Evolutionary conservation across 129 eudicot species (phyloP), one percentile per base, ranked within the genome.

Genomic region (Lactuca sativa): DNA sequence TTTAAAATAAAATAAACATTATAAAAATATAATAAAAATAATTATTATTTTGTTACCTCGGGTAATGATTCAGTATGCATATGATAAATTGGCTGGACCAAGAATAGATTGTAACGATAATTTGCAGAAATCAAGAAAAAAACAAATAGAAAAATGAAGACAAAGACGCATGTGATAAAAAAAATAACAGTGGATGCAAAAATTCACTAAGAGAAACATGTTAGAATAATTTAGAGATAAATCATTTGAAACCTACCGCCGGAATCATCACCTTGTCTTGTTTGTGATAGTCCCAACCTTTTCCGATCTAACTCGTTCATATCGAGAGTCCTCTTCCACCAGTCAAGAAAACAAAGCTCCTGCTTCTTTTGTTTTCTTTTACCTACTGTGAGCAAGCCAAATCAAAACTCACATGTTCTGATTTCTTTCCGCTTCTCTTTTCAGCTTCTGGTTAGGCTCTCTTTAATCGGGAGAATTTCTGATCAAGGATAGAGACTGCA

Each of bases 51-150:
- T 40, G 9, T 40, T 85, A 92, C 98, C 96, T 92, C 96, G 0
- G 95, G 66, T 41, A 81, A 83, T 66, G 92, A 81, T 69, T 81
- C 90, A 14, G 88, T 67, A 74, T 89, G 79, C 63, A 92, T 89
- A 77, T 92, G 98, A 25, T 72, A 90, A 77, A 82, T 93, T 90
- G 51, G 93, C 91, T 93, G 92, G 79, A 72, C 9, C 31, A 69
- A 77, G 10, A 17, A 31, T 12, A 36, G 38, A 59, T 59, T 13
- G 9, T 67, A 36, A 59, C 60, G 30, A 66, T 57, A 36, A 67
- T 69, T 18, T 15, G 14, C 11, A 7, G 12, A 6, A 48, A 54
- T 17, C 7, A 49, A 75, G 43, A 36, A 51, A 49, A 44, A 12
- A 31, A 13, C n/a, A 47, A 57, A 13, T 62, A 52, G 9, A 32